These are phyloP conservation scores for Boletus subcaerulescens DNA, from an alignment of 768 basidiomycete species.

Conservation along the genomic window DNA sequence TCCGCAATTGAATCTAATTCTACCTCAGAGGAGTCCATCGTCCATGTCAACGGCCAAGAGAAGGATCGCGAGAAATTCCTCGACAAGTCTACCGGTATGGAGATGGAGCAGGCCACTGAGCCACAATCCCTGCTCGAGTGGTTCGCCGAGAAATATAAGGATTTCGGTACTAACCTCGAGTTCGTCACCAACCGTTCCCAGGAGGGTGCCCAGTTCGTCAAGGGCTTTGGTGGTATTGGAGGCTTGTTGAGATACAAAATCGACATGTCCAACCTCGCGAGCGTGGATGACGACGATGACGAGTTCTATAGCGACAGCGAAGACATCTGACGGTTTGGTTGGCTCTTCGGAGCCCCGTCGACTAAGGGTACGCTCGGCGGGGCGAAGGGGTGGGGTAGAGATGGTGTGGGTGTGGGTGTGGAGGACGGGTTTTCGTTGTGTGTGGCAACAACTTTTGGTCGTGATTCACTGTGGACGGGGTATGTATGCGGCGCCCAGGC, in stretches of 20 bases:
- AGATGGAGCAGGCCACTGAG: conserved; percentile 90
- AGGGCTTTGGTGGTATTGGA: conserved; percentile 98
- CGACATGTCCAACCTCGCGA: conserved; percentile 80
- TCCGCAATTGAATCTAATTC: neutral
- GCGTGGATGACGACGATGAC: conserved; percentile 74
- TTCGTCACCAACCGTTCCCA: conserved; percentile 96
- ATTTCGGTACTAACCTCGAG: conserved; percentile 93
- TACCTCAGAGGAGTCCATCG: conserved; percentile 70
- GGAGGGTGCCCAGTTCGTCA: conserved; percentile 97
- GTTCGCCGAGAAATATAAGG: conserved; percentile 98
- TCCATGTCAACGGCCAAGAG: conserved; percentile 82
- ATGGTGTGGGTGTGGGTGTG: neutral
- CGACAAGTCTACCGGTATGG: conserved; percentile 90
- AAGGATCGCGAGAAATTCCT: conserved; percentile 93
- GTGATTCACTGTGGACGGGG: neutral
- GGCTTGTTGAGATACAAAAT: conserved; percentile 97
- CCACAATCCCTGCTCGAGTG: conserved; percentile 91
- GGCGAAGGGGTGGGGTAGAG: conserved; percentile 41
- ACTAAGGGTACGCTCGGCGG: conserved; percentile 64
- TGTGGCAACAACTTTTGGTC: conserved; percentile 5
- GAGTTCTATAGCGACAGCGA: conserved; percentile 80
- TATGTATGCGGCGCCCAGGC: conserved; percentile 7
- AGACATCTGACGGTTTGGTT: conserved; percentile 79
- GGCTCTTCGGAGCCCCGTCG: conserved; percentile 83
- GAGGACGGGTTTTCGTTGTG: conserved; percentile 1